Evolutionary conservation across 345 rosid species (phyloP), one percentile per base, ranked within the genome.

Genomic region (Eutrema japonicum): DNA sequence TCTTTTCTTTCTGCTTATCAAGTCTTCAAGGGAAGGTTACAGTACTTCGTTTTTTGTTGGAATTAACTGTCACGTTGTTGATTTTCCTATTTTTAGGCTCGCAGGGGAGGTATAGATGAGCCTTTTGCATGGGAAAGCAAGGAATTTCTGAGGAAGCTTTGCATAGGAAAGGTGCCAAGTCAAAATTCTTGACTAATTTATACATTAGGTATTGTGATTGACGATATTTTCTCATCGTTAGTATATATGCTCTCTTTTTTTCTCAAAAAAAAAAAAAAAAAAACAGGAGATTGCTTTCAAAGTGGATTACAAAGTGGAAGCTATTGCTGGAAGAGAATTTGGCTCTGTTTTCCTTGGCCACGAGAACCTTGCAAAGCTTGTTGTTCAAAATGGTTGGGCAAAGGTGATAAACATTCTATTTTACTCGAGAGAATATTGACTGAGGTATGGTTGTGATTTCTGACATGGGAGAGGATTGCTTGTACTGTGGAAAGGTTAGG

Each of bases 71-170:
- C 59, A 45, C 32, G 37, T 26, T 69, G 22, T 58, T 70, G 35
- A 14, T 30, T 70, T 29, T 70, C 2, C 32, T 37, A 58, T 65
- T 35, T 2, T 6, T 51, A 91, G 97, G 95, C 97, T 35, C 97
- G 97, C 16, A 84, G 92, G 79, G 96, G 90, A 77, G 92, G 94
- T 55, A 55, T 61, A 54, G 99, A 92, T 76, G 99, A 96, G 85
- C 83, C 96, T 10, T 95, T 92, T 79, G 99, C 99, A 61, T 95
- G 97, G 99, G 89, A 87, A 42, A 95, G 99, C 83, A 86, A 89
- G 70, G 98, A 95, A 67, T 90, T 70, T 82, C 71, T 95, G 77
- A 89, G 99, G 85, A 90, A 92, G 82, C 89, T 90, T 61, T 92
- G 98, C 89, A 85, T 96, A 2, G 99, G 98, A 76, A 85, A 96